A percentile compares a stretch with the other conserved stretches of the same genome.
phyloP scores from a whole-genome alignment of 1,284 basidiomycete species.

The Phellopilus nigrolimitatus region DNA sequence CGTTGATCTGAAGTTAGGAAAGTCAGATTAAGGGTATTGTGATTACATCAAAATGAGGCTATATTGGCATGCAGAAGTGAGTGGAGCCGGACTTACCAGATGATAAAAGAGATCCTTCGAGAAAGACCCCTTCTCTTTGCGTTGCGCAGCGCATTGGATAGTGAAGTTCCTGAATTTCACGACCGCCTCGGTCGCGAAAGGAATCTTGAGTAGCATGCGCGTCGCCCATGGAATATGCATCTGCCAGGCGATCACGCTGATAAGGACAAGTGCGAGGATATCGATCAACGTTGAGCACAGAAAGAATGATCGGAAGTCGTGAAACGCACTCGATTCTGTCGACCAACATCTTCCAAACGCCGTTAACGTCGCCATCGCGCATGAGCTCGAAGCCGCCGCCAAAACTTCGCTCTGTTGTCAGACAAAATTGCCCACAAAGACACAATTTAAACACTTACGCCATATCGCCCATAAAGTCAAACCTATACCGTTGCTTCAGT shows the following conservation, averaged over 20 bases:
- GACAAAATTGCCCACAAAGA: background rate
- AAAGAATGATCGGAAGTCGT: background rate
- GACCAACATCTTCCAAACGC: slow-evolving; percentile 20
- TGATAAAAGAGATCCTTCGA: slow-evolving; percentile 36
- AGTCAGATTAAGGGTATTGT: background rate
- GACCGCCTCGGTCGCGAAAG: background rate
- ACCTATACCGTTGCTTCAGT: too few species aligned
- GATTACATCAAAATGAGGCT: background rate
- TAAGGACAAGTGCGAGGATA: background rate
- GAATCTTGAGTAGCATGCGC: slow-evolving; percentile 3
- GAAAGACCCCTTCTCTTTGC: slow-evolving; percentile 24
- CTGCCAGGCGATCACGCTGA: background rate
- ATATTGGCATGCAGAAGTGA: too few species aligned
- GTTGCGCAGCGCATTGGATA: background rate
- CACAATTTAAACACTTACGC: slow-evolving; percentile 22
- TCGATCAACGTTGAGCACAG: background rate
- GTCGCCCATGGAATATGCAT: slow-evolving; percentile 12
- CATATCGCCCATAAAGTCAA: slow-evolving; percentile 36
- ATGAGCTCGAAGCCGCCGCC: slow-evolving; percentile 29
- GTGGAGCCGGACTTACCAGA: slow-evolving; percentile 26
- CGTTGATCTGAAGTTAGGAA: slow-evolving; percentile 29
- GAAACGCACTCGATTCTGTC: slow-evolving; percentile 7
- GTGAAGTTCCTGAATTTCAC: background rate
- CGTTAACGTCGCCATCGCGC: slow-evolving; percentile 23
- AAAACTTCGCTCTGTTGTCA: slow-evolving; percentile 24